Evolutionary conservation across 2,329 filamentous ascomycete genomes (phyloP).

Genomic region (Trichophyton schoenleinii): DNA sequence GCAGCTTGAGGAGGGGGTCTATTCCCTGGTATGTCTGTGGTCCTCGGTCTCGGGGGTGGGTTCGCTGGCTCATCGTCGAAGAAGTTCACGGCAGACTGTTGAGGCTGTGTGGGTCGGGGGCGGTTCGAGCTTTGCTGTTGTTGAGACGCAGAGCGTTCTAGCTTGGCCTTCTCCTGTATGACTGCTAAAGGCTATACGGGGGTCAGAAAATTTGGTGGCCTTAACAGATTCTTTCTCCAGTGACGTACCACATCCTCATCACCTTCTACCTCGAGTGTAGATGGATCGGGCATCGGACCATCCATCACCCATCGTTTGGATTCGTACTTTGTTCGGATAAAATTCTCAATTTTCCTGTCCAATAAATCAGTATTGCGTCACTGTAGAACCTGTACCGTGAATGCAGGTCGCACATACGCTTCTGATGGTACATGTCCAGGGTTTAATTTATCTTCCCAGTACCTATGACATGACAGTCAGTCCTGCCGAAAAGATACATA

Average conservation of each 20-base stretch:
- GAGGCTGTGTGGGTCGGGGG: constrained; percentile 18
- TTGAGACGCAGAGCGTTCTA: constrained; percentile 47
- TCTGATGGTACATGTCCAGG: constrained; percentile 86
- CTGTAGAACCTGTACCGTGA: background rate
- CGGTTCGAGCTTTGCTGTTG: constrained; percentile 35
- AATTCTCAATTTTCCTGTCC: constrained; percentile 86
- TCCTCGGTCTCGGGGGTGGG: constrained; percentile 57
- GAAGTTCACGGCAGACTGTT: constrained; percentile 53
- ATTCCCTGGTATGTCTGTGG: constrained; percentile 40
- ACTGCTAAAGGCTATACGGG: constrained; percentile 47
- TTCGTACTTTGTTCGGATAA: constrained; percentile 98
- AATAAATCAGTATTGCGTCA: constrained; percentile 5
- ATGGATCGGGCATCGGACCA: constrained; percentile 83
- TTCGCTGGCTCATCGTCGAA: constrained; percentile 58
- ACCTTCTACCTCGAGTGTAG: constrained; percentile 66
- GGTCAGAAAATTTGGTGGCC: constrained; percentile 13
- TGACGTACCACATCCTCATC: constrained; percentile 69
- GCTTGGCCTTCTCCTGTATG: constrained; percentile 58
- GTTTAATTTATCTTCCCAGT: constrained; percentile 94
- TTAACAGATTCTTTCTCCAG: constrained; percentile 28
- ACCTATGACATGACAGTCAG: constrained; percentile 28
- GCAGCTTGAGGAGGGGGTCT: constrained; percentile 37
- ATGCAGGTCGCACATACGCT: constrained; percentile 36
- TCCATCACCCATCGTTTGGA: constrained; percentile 99
- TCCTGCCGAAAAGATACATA: background rate